Conservation (phyloP, 2,329 filamentous ascomycete genomes). For the Xylaria sp. region DNA sequence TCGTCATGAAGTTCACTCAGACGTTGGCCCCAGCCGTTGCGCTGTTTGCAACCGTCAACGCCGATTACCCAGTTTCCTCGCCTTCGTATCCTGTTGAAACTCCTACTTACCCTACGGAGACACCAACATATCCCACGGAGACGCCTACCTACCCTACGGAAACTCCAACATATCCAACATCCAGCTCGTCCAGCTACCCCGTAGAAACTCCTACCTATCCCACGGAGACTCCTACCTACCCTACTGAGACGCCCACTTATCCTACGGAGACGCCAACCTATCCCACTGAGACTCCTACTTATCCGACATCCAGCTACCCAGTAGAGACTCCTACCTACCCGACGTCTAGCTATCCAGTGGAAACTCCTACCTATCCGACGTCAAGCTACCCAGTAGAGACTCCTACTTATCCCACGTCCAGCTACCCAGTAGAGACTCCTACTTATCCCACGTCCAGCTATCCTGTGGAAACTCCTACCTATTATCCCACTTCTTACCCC, state of each 20-base stretch:
- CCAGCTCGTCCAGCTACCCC: slow-evolving; percentile 17
- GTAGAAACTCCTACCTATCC: slow-evolving; percentile 19
- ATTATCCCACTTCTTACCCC: slow-evolving; percentile 15
- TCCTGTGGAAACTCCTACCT: slow-evolving; percentile 20
- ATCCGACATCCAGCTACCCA: slow-evolving; percentile 21
- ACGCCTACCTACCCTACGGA: slow-evolving; percentile 52
- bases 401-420: background rate
- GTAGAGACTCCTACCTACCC: slow-evolving; percentile 19
- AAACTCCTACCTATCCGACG: slow-evolving; percentile 11
- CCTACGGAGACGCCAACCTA: slow-evolving; percentile 11
- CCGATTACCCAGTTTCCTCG: slow-evolving; percentile 31
- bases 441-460: slow-evolving; percentile 18
- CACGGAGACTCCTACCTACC: slow-evolving; percentile 55
- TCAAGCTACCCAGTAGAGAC: slow-evolving; percentile 5
- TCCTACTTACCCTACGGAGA: slow-evolving; percentile 51
- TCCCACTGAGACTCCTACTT: slow-evolving; percentile 15
- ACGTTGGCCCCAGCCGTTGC: slow-evolving; percentile 49
- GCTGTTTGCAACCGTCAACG: slow-evolving; percentile 47
- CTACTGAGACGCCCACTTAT: slow-evolving; percentile 4
- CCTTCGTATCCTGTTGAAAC: slow-evolving; percentile 47
- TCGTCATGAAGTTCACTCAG: slow-evolving; percentile 53
- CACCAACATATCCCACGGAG: slow-evolving; percentile 45
- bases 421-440: slow-evolving; percentile 10
- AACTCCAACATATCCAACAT: slow-evolving; percentile 17
- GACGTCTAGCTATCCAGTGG: slow-evolving; percentile 8